phyloP scores from a whole-genome alignment of 2,329 filamentous ascomycete genomes.

The Sclerotinia glacialis region DNA sequence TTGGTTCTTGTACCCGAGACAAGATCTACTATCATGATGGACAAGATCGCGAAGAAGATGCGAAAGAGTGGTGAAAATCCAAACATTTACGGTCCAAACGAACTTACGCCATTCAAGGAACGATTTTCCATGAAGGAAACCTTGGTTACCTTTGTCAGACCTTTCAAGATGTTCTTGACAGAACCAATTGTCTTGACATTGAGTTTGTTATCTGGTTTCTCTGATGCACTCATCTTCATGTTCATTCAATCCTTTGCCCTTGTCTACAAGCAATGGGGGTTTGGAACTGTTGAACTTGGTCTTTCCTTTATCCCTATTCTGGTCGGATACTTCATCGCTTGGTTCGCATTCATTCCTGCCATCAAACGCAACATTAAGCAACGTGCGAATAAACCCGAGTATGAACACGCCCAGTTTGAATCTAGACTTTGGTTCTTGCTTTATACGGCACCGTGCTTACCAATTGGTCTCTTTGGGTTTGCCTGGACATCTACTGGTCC shows the following conservation, averaged over 20 bases:
- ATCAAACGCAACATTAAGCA: constrained; percentile 54
- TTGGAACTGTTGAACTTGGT: constrained; percentile 55
- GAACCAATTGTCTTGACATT: constrained; percentile 72
- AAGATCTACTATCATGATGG: constrained; percentile 71
- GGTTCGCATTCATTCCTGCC: constrained; percentile 56
- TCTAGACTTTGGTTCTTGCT: constrained; percentile 64
- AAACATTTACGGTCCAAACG: constrained; percentile 66
- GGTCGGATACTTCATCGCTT: constrained; percentile 63
- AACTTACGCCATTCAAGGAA: constrained; percentile 59
- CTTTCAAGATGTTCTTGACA: constrained; percentile 70
- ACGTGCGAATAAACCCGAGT: constrained; percentile 49
- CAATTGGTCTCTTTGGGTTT: constrained; percentile 68
- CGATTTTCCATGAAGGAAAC: constrained; percentile 60
- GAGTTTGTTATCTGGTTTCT: constrained; percentile 69
- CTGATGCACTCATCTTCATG: constrained; percentile 74
- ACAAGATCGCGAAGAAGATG: constrained; percentile 72
- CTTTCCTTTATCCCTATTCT: constrained; percentile 65
- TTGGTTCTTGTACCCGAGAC: constrained; percentile 74
- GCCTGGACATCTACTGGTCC: constrained; percentile 66
- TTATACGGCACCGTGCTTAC: constrained; percentile 57
- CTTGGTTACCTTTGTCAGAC: constrained; percentile 56
- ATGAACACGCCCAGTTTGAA: constrained; percentile 65
- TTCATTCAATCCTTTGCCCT: constrained; percentile 69
- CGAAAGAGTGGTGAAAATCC: constrained; percentile 58
- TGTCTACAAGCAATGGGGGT: constrained; percentile 67